Base-by-base conservation (phyloP, 257 asterid species). In the Plantago major region DNA sequence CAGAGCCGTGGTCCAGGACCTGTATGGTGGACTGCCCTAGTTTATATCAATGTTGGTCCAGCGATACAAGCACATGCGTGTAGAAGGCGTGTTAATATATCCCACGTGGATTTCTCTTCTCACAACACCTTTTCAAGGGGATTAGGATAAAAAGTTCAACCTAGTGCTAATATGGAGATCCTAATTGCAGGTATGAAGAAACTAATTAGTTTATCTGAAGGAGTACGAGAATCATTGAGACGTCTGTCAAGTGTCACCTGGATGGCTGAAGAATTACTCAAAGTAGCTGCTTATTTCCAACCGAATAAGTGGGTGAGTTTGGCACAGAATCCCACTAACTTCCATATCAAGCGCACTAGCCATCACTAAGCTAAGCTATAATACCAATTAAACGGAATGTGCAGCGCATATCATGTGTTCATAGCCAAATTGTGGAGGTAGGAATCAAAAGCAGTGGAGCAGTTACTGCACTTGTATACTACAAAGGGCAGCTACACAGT, bases 331-430 rank as follows among this genome's bases (percentile, higher is more conserved):
- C 49, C 18, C 38, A 9, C 16, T 40, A 71, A 40, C 15, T 42
- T 45, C 22, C 58, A 4, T 26, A 22, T 19, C 47, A 14, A 50
- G 49, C 55, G 40, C 33, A 49, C 45, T 37, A 58, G 15, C 8
- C 11, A 30, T 18, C 58, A 13, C 37, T 30, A 30, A 18, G 47
- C 37, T 45, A 49, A 67, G 47, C 42, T 28, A 66, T n/a, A 53
- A 22, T 8, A 0, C 15, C 14, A 9, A 54, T 19, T 44, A 11
- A 44, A 73, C 47, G 74, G 42, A 45, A 51, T 69, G 59, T 70
- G 73, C 93, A 91, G 98, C 85, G 95, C 57, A 91, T 91, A 81
- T 91, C 98, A 7, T 88, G 98, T 22, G 97, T 86, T 42, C 98
- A 91, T 69, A 88, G 87, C 70, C 98, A 88, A 63, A 62, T 81